These are phyloP conservation scores for Lipomyces oligophaga DNA, from an alignment of 805 yeast genomes.

Conservation along the genomic window DNA sequence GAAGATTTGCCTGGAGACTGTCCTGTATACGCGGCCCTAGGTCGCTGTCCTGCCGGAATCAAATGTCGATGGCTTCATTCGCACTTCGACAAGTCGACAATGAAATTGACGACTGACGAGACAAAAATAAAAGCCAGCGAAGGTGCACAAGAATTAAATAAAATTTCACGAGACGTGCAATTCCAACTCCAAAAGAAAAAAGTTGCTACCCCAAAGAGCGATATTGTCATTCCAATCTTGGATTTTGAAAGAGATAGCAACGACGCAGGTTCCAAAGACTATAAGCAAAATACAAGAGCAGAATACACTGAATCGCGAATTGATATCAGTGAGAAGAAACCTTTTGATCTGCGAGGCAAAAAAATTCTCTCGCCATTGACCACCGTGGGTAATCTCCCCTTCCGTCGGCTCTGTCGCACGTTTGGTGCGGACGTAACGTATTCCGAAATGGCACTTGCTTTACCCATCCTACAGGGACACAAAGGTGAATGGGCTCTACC, in stretches of 20 bases:
- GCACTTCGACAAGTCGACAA: slow-evolving; percentile 54
- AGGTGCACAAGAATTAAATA: slow-evolving; percentile 64
- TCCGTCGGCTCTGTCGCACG: slow-evolving; percentile 83
- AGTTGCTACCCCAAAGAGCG: slow-evolving; percentile 56
- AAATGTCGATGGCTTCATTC: slow-evolving; percentile 87
- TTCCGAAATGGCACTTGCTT: slow-evolving; percentile 87
- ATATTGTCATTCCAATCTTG: slow-evolving; percentile 56
- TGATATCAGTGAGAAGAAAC: slow-evolving; percentile 76
- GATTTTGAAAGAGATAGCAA: slow-evolving; percentile 51
- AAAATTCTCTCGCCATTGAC: slow-evolving; percentile 94
- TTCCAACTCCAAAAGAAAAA: slow-evolving; percentile 56
- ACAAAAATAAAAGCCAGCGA: slow-evolving; percentile 37
- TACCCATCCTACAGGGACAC: slow-evolving; percentile 83
- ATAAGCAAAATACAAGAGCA: slow-evolving; percentile 14
- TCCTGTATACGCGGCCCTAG: slow-evolving; percentile 77
- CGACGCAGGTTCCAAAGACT: slow-evolving; percentile 35
- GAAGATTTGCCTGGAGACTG: slow-evolving; percentile 72
- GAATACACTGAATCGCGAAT: slow-evolving; percentile 35
- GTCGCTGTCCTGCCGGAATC: slow-evolving; percentile 87
- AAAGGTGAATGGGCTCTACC: slow-evolving; percentile 98
- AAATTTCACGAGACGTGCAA: slow-evolving; percentile 48
- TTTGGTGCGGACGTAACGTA: slow-evolving; percentile 91
- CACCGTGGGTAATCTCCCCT: slow-evolving; percentile 96
- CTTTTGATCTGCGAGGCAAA: slow-evolving; percentile 60
- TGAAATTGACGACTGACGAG: slow-evolving; percentile 44